These are phyloP conservation scores for Calonectria crousiana DNA, from an alignment of 2,329 filamentous ascomycete species.

Conservation along the genomic window DNA sequence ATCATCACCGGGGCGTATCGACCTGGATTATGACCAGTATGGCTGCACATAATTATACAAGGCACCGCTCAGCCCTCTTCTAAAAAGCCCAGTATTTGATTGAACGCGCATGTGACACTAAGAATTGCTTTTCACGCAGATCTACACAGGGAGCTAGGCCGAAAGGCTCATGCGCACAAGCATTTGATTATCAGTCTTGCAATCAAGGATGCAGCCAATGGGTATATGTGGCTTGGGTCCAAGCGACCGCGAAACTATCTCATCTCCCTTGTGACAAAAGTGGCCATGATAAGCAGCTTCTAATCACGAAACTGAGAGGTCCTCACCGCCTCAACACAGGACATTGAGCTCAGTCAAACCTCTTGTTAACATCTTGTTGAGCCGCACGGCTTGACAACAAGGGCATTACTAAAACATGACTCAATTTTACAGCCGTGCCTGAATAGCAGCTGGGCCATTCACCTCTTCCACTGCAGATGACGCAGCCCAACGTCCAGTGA, in stretches of 20 bases:
- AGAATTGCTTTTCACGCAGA: background rate
- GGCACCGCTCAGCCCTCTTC: background rate
- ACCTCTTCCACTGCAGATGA: background rate
- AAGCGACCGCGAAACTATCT: background rate
- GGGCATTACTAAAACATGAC: background rate
- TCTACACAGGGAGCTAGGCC: background rate
- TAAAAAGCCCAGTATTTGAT: background rate
- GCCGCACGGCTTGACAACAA: background rate
- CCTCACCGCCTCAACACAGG: no score
- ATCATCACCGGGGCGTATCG: background rate
- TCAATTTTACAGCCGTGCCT: constrained; percentile 7
- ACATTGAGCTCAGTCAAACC: no score
- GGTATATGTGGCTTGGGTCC: no score
- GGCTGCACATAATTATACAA: background rate
- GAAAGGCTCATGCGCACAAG: background rate
- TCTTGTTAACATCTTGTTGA: background rate
- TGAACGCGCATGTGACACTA: background rate
- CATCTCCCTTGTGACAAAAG: background rate
- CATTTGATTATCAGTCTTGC: background rate
- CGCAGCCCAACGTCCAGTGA: constrained; percentile 28
- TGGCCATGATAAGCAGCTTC: no score
- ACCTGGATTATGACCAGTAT: background rate
- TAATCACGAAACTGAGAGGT: no score
- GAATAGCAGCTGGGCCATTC: background rate
- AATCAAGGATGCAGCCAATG: background rate